Evolutionary conservation across 371 early-diverging fungal species (phyloP).

Genomic region (Mucor piriformis): DNA sequence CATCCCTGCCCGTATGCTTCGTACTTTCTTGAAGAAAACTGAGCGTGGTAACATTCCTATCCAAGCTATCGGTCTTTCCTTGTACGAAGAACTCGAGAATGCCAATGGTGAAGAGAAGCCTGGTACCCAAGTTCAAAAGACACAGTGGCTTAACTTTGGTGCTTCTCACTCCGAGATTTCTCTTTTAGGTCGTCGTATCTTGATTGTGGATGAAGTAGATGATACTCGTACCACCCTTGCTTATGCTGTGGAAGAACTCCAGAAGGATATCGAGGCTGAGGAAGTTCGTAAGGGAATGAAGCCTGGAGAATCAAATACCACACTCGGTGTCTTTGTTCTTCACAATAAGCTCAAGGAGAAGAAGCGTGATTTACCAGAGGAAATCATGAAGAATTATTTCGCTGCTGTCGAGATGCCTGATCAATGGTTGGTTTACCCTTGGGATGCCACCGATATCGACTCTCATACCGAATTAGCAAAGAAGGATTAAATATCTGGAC

Average conservation of each 20-base stretch:
- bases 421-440: constrained; percentile 78
- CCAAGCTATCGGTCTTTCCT: constrained; percentile 76
- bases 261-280: constrained; percentile 70
- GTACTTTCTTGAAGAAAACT: constrained; percentile 75
- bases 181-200: constrained; percentile 68
- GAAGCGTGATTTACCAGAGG: constrained; percentile 63
- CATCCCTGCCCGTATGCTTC: constrained; percentile 73
- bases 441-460: constrained; percentile 77
- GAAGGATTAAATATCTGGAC: constrained; percentile 5
- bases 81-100: constrained; percentile 71
- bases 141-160: constrained; percentile 81
- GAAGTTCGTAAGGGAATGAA: constrained; percentile 48
- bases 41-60: constrained; percentile 76
- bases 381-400: constrained; percentile 67
- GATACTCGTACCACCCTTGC: constrained; percentile 77
- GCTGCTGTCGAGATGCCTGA: constrained; percentile 77
- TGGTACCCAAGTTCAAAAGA: constrained; percentile 68
- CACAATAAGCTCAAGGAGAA: constrained; percentile 80
- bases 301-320: constrained; percentile 63
- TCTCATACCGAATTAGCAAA: constrained; percentile 63
- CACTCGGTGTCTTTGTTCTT: constrained; percentile 75
- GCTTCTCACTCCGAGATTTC: constrained; percentile 59
- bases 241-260: constrained; percentile 71
- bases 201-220: constrained; percentile 82
- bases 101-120: constrained; percentile 26